Conservation (phyloP, 2,329 filamentous ascomycete genomes). For the Diaporthe sp. region DNA sequence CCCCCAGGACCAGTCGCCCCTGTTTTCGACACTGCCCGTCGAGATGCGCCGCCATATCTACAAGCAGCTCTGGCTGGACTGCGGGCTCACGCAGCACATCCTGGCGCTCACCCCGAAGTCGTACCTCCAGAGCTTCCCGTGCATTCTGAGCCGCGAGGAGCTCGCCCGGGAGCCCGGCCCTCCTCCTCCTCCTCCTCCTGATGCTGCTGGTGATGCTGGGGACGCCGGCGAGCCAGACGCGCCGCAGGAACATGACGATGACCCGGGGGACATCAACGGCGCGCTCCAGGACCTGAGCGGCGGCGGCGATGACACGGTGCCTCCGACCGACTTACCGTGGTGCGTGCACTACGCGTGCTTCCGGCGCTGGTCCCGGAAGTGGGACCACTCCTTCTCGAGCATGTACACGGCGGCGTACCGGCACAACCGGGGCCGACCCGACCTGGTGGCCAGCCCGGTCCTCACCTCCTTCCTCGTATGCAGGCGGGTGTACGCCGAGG, state of each 20-base stretch:
- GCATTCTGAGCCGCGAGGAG: conserved; percentile 6
- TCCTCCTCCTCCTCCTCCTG: neutral
- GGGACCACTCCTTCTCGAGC: neutral
- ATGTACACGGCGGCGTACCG: conserved; percentile 6
- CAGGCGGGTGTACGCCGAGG: conserved; percentile 24
- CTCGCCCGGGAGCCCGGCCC: neutral
- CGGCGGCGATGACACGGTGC: neutral
- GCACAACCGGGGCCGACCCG: neutral
- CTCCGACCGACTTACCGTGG: neutral
- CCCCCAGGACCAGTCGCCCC: conserved; percentile 36
- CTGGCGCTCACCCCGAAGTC: neutral
- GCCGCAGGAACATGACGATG: conserved; percentile 4
- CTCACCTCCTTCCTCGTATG: conserved; percentile 23
- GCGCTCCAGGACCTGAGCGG: conserved; percentile 16
- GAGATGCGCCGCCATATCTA: conserved; percentile 41
- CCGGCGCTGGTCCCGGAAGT: neutral
- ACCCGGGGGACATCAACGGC: conserved; percentile 33
- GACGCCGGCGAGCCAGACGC: neutral
- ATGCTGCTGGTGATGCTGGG: neutral
- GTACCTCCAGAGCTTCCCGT: conserved; percentile 22
- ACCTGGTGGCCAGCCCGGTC: neutral
- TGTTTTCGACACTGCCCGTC: conserved; percentile 41
- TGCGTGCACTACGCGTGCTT: conserved; percentile 26
- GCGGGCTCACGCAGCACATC: conserved; percentile 34
- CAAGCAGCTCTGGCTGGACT: conserved; percentile 36